Percentiles rank a stretch among this genome's conserved stretches.
Evolutionary conservation across 2,329 filamentous ascomycete genomes (phyloP).

Genomic region (Helotiales sp.): DNA sequence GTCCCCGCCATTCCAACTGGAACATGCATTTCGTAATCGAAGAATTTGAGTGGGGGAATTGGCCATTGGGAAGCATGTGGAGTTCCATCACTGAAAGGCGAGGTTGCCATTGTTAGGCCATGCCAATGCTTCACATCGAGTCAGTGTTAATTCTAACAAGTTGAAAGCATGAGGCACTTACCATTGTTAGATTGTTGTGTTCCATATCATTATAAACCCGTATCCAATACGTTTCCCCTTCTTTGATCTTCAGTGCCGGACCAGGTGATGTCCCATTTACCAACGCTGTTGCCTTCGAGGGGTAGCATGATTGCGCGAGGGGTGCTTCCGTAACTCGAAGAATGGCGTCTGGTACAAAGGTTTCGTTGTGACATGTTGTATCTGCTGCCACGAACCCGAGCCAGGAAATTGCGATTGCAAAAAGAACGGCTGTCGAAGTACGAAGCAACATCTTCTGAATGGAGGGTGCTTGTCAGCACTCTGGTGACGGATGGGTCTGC

Average conservation of each 20-base stretch:
- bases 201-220: slow-evolving; percentile 59
- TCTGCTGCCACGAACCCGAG: background rate
- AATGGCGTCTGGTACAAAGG: slow-evolving; percentile 47
- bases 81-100: slow-evolving; percentile 58
- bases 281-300: slow-evolving; percentile 46
- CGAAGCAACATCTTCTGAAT: background rate
- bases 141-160: background rate
- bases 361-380: slow-evolving; percentile 28
- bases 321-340: slow-evolving; percentile 48
- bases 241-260: slow-evolving; percentile 49
- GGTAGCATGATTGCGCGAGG: slow-evolving; percentile 45
- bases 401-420: background rate
- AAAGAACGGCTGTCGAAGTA: background rate
- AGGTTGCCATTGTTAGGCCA: slow-evolving; percentile 53
- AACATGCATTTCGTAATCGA: slow-evolving; percentile 59
- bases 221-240: slow-evolving; percentile 54
- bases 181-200: slow-evolving; percentile 55
- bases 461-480: background rate
- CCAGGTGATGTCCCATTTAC: slow-evolving; percentile 56
- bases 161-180: slow-evolving; percentile 32
- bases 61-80: slow-evolving; percentile 58
- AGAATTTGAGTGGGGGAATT: slow-evolving; percentile 56
- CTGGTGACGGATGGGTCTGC: background rate
- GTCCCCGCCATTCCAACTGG: slow-evolving; percentile 53
- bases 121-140: slow-evolving; percentile 56